Evolutionary conservation across 2,329 filamentous ascomycete genomes (phyloP), one percentile per base, ranked within the genome.

Genomic region (Fusarium solani-melongenae): DNA sequence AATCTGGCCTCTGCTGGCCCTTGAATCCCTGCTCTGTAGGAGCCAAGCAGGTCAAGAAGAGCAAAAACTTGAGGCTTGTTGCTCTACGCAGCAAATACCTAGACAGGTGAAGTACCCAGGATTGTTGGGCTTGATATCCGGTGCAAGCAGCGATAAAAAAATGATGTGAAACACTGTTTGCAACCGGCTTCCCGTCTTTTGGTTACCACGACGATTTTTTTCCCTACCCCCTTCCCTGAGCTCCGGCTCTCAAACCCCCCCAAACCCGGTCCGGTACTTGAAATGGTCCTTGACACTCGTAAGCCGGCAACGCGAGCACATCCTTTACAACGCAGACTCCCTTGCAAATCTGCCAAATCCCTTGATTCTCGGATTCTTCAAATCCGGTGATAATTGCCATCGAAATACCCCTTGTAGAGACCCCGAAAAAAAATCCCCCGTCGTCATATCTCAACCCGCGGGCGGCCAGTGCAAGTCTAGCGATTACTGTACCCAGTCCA

Each of bases 241-340:
- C 55, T 55, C 49, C 61, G 46, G 61, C 15, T 51, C 22, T 53
- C n/a, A 31, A 34, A 56, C 31, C 51, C 51, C 31, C 49, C 51
- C 49, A 63, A 41, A 63, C 61, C 61, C 61, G 49, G 61, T 63
- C 61, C 61, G 61, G 61, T 57, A 57, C 61, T 34, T 63, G 61
- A 27, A 24, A 20, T 12, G 9, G 12, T 51, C 41, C 17, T 55
- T 51, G 22, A 44, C 61, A 34, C 39, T 63, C 27, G 36, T 49
- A 44, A 33, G 36, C 61, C 60, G 60, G 49, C 41, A 27, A 38
- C 51, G 29, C 20, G 29, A 56, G 27, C 51, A 22, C 51, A 36
- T 56, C 51, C 17, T 22, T 17, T 24, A 22, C n/a, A 22, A 56
- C 29, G 20, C 31, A 36, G 12, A 22, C 33, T 36, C n/a, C 33